Base-by-base conservation (phyloP, 1,284 basidiomycete species). In the Naganishia albida region DNA sequence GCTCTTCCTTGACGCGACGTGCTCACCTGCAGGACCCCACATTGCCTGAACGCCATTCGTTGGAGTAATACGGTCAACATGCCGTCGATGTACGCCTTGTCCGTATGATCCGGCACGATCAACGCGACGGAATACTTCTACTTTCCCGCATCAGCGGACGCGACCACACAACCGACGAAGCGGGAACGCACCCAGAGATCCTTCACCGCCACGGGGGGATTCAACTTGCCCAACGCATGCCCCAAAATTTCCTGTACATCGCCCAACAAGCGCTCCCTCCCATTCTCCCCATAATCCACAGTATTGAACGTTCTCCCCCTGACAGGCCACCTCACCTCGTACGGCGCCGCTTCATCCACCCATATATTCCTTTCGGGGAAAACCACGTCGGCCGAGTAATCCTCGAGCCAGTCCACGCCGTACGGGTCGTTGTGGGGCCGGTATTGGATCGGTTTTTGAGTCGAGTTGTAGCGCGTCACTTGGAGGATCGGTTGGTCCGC, bases 21-120 rank as follows among this genome's bases (percentile, higher is more conserved):
- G 65, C 79, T 70, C 72, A 88, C 91, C 83, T 95, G 93, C 77
- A 94, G 91, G 15, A 89, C 85, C 71, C 89, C 92, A 49, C 96
- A 80, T 77, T 94, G 89, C 75, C 89, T 91, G 83, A 98, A 97
- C 0, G 91, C 91, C 85, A 99, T 88, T 6, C 85, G 84, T 43
- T 85, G 80, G 46, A 99, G 78, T 7, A 98, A 78, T 16, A 97
- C 79, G 69, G 90, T 84, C 15, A 87, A 84, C 72, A 96, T 83
- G 67, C 89, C 88, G 65, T 88, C 86, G 57, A 98, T 85, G 74
- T 96, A 97, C 18, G 84, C 79, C 60, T 89, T 83, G 66, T 95
- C 90, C 71, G 91, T 94, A 67, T 93, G 86, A 77, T 99, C 95
- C 4, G 96, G 95, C 30, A 99, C 87, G 50, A 99, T 86, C 3